These are phyloP conservation scores for Thuja plicata DNA, from an alignment of 83 land plant genomes.

Conservation along the genomic window DNA sequence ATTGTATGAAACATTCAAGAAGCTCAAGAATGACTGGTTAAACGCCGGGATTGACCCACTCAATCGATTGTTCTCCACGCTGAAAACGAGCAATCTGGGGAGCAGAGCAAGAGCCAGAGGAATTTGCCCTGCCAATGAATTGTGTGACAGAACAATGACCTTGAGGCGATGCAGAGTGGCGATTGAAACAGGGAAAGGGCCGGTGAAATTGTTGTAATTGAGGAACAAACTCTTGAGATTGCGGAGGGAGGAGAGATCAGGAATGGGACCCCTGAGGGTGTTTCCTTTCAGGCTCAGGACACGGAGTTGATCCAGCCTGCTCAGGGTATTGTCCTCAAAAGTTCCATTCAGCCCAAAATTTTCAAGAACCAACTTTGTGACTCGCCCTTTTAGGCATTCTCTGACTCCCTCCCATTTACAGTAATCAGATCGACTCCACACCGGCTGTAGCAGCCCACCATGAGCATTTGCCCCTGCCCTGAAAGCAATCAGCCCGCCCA, in stretches of 20 bases:
- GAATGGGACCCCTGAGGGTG: conserved; percentile 28
- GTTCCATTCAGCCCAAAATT: conserved; percentile 33
- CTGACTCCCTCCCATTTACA: conserved; percentile 4
- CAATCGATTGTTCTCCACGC: neutral
- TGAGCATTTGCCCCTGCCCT: neutral
- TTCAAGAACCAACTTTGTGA: conserved; percentile 27
- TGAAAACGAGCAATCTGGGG: neutral
- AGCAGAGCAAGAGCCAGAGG: neutral
- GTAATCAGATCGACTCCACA: neutral
- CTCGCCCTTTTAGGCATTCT: conserved; percentile 18
- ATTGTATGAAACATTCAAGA: conserved; percentile 26
- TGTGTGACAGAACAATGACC: conserved; percentile 38
- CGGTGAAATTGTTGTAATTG: conserved; percentile 31
- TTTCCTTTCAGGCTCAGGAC: conserved; percentile 35
- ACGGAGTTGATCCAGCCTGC: conserved; percentile 23
- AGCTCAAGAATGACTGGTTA: conserved; percentile 11
- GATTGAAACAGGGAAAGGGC: conserved; percentile 30
- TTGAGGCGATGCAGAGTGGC: conserved; percentile 19
- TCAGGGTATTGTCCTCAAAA: conserved; percentile 18
- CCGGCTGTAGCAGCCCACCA: neutral
- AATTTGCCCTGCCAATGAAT: conserved; percentile 8
- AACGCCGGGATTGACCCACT: conserved; percentile 27
- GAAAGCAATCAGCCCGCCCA: neutral
- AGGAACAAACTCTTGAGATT: conserved; percentile 24
- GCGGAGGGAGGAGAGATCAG: conserved; percentile 21